phyloP scores from a whole-genome alignment of 108 stramenopile genomes.

The Parietichytrium sp. region DNA sequence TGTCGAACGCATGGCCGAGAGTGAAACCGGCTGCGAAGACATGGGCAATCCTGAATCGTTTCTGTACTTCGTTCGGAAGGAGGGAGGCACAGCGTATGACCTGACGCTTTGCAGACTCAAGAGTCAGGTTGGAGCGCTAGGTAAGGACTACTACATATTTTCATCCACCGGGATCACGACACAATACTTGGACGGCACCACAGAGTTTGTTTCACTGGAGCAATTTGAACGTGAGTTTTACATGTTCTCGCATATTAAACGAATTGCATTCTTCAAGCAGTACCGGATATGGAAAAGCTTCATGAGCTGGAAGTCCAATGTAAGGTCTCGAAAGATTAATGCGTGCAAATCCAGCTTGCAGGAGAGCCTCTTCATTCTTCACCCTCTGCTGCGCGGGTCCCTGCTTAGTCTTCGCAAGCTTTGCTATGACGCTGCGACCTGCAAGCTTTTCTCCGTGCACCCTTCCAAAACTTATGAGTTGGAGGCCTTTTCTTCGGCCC shows the following conservation, averaged over 20 bases:
- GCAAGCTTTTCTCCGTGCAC: constrained; percentile 47
- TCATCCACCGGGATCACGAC: constrained; percentile 38
- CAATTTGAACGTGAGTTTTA: constrained; percentile 63
- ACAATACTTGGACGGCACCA: constrained; percentile 45
- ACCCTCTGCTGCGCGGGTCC: constrained; percentile 49
- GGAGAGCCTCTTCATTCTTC: constrained; percentile 53
- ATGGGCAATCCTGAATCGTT: no score
- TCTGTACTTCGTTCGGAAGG: constrained; percentile 14
- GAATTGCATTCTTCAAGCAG: constrained; percentile 56
- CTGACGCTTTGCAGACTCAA: constrained; percentile 1
- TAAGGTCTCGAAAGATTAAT: constrained; percentile 49
- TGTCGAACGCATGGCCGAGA: no score
- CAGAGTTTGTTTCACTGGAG: constrained; percentile 60
- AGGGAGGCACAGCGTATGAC: constrained; percentile 25
- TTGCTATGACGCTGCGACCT: constrained; percentile 45
- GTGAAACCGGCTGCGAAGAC: no score
- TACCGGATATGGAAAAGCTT: constrained; percentile 62
- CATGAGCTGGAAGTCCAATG: constrained; percentile 54
- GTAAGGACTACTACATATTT: background rate
- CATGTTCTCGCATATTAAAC: constrained; percentile 54
- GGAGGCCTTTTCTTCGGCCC: constrained; percentile 52
- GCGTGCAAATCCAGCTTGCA: constrained; percentile 39
- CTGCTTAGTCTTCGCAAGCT: constrained; percentile 46
- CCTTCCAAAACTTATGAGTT: constrained; percentile 49
- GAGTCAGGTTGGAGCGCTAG: background rate